Evolutionary conservation across 805 yeast species (phyloP).

Genomic region (Cyberlindnera samutprakarnensis): DNA sequence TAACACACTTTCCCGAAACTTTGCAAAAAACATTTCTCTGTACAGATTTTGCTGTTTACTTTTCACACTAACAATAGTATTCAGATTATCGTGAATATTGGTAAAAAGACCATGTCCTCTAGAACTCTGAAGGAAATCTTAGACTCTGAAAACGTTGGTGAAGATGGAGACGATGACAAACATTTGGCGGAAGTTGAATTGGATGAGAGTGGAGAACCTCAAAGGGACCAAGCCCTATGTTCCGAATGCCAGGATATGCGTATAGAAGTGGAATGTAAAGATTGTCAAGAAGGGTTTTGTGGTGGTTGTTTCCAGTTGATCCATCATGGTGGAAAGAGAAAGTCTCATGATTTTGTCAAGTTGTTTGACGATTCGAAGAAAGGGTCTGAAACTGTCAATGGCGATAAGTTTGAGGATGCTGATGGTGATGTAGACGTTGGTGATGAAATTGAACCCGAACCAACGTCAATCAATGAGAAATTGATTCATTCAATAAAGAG

Average conservation of each 20-base stretch:
- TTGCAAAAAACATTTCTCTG: too few relatives aligned
- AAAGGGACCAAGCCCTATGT: conserved; percentile 39
- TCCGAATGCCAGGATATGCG: conserved; percentile 73
- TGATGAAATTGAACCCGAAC: conserved; percentile 4
- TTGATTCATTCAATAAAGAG: conserved; percentile 25
- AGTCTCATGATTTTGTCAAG: conserved; percentile 32
- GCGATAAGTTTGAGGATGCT: conserved; percentile 12
- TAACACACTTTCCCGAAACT: too few relatives aligned
- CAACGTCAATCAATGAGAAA: conserved; percentile 3
- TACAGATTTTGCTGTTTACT: too few relatives aligned
- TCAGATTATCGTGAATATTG: too few relatives aligned
- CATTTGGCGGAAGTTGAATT: conserved; percentile 8
- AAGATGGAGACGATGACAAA: conserved; percentile 24
- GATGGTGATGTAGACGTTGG: conserved; percentile 16
- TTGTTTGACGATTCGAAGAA: conserved; percentile 18
- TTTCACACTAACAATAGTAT: too few relatives aligned
- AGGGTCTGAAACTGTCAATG: conserved; percentile 12
- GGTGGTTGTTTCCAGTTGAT: conserved; percentile 60
- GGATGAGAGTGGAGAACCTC: conserved; percentile 20
- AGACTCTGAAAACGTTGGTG: conserved; percentile 29
- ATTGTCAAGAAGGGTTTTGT: conserved; percentile 64
- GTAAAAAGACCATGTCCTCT: conserved; percentile 3
- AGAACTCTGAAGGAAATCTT: conserved; percentile 29
- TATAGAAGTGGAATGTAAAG: conserved; percentile 49
- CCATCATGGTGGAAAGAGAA: conserved; percentile 62